These are phyloP conservation scores for Ustanciosporium gigantosporum DNA, from an alignment of 1,284 basidiomycete genomes.

Conservation along the genomic window DNA sequence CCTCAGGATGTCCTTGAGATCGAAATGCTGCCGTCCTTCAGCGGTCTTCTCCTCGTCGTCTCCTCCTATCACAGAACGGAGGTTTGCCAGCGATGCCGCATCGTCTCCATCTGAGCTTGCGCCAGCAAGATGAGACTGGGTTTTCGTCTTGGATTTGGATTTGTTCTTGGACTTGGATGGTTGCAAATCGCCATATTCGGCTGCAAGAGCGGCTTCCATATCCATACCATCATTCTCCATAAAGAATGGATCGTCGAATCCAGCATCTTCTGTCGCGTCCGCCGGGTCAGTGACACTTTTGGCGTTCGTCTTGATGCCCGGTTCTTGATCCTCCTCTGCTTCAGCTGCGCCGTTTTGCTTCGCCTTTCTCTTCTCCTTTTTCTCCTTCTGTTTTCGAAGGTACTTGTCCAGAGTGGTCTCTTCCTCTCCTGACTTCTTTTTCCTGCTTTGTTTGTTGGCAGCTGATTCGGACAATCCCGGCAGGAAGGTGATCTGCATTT, in stretches of 20 bases:
- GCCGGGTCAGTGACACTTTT: constrained; percentile 4
- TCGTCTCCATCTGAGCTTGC: constrained; percentile 2
- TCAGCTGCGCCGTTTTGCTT: constrained; percentile 9
- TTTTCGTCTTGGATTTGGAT: constrained; percentile 12
- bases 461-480: constrained; percentile 54
- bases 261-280: constrained; percentile 6
- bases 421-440: constrained; percentile 30
- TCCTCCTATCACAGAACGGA: constrained; percentile 32
- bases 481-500: constrained; percentile 60
- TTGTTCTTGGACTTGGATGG: constrained; percentile 6
- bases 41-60: constrained; percentile 42
- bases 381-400: constrained; percentile 57
- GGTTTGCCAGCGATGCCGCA: constrained; percentile 21
- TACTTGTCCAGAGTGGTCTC: constrained; percentile 60
- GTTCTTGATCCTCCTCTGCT: constrained; percentile 7
- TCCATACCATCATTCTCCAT: constrained; percentile 47
- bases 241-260: constrained; percentile 69
- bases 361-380: constrained; percentile 50
- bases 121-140: constrained; percentile 4
- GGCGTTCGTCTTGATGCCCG: background rate
- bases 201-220: constrained; percentile 53
- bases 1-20: constrained; percentile 85
- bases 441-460: constrained; percentile 22
- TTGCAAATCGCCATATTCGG: constrained; percentile 63
- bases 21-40: constrained; percentile 71